Conservation (phyloP, 805 yeast species). For the Starmerella gropengiesseri region DNA sequence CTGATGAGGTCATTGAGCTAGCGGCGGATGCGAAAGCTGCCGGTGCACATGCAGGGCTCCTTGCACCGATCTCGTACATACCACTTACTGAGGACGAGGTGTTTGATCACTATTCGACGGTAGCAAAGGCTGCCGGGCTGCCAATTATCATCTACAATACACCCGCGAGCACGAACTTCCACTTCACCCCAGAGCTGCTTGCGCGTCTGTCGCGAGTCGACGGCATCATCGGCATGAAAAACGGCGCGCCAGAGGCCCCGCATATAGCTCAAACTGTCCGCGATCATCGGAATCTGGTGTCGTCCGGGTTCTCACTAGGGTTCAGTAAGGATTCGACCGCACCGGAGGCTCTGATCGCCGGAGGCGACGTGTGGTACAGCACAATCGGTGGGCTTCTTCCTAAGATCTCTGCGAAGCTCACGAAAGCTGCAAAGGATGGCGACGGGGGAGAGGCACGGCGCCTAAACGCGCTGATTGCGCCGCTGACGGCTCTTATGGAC, state of each 20-base stretch:
- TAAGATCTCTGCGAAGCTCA: not conserved
- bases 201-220: not conserved
- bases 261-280: too few species aligned
- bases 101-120: not conserved
- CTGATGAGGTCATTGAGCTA: not conserved
- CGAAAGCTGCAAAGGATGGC: not conserved
- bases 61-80: not conserved
- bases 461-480: too few species aligned
- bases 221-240: not conserved
- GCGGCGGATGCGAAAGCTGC: not conserved
- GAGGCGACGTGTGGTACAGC: not conserved
- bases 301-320: not conserved
- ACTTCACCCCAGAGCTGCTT: not conserved
- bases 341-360: not conserved
- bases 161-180: not conserved
- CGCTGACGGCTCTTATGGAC: too few species aligned
- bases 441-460: too few species aligned
- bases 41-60: not conserved
- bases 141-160: not conserved
- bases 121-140: not conserved
- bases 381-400: not conserved
- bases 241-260: not conserved
- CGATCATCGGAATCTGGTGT: not conserved
- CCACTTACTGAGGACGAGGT: not conserved
- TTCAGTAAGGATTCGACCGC: not conserved